Evolutionary conservation across 225 moss, liverwort and hornwort species (phyloP).

Genomic region (Marchantia paleacea): DNA sequence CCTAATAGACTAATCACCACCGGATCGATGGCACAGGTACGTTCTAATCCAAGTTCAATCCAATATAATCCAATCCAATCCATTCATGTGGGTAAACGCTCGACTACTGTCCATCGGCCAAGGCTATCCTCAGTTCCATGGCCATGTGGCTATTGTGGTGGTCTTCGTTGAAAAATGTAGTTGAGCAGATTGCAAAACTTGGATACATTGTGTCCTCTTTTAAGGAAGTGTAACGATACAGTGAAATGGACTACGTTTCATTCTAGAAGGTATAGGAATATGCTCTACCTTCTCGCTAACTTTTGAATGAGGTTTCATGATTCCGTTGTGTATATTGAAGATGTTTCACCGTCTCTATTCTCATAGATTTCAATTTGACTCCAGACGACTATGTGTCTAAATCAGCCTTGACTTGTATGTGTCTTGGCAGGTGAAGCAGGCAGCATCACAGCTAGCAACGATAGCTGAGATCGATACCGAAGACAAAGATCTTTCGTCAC

Average conservation of each 20-base stretch:
- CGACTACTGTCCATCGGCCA: too few species aligned
- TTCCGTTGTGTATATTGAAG: neutral
- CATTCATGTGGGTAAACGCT: too few species aligned
- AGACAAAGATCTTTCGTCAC: constrained; percentile 62
- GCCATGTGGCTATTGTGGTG: too few species aligned
- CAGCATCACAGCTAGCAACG: constrained; percentile 57
- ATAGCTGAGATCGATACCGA: constrained; percentile 61
- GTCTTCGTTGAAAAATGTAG: too few species aligned
- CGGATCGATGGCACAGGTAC: constrained; percentile 60
- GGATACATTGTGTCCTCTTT: too few species aligned
- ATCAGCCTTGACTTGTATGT: neutral
- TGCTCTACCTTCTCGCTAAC: too few species aligned
- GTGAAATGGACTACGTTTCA: too few species aligned
- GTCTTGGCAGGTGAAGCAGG: constrained; percentile 54
- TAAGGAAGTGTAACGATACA: too few species aligned
- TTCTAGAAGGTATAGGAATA: too few species aligned
- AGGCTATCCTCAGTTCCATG: too few species aligned
- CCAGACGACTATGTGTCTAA: neutral
- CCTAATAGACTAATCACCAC: constrained; percentile 68
- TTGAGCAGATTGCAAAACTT: too few species aligned
- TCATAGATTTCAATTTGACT: neutral
- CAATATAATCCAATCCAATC: too few species aligned
- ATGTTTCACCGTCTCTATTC: neutral
- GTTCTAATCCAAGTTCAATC: neutral
- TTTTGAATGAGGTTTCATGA: neutral